Evolutionary conservation across 345 rosid species (phyloP).

Genomic region (Dipteronia sinensis): DNA sequence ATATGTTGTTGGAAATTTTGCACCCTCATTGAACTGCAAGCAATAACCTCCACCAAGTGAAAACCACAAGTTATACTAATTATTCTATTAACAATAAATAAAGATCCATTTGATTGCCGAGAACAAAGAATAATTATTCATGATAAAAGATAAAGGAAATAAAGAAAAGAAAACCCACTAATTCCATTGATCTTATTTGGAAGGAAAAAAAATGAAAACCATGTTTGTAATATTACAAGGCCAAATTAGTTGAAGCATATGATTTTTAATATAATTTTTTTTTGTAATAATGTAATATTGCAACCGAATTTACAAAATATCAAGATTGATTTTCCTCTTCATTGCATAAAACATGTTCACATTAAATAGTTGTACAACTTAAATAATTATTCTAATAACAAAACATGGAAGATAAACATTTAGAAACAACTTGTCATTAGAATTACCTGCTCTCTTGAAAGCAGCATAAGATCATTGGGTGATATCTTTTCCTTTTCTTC

Average conservation of each 20-base stretch:
- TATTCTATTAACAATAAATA: too few species aligned
- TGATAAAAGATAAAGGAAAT: background rate
- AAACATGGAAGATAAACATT: background rate
- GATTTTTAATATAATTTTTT: background rate
- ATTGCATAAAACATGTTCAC: background rate
- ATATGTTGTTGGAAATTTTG: slow-evolving; percentile 60
- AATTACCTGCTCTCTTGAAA: slow-evolving; percentile 76
- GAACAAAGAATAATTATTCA: background rate
- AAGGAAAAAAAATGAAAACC: background rate
- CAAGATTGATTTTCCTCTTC: background rate
- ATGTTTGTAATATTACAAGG: background rate
- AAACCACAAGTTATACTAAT: too few species aligned
- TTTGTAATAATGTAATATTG: too few species aligned
- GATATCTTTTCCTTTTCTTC: slow-evolving; percentile 57
- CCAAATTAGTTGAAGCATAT: background rate
- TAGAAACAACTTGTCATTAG: background rate
- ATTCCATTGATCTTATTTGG: background rate
- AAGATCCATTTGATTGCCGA: too few species aligned
- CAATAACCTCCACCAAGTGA: background rate
- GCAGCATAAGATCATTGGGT: slow-evolving; percentile 82
- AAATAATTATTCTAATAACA: background rate
- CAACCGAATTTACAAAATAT: background rate
- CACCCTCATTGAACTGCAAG: slow-evolving; percentile 61
- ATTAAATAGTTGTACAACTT: background rate
- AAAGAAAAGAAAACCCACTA: slow-evolving; percentile 4